A percentile compares a stretch with the other conserved stretches of the same genome.
phyloP scores from a whole-genome alignment of 768 basidiomycete genomes.

The Pleurotus salmoneostramineus region DNA sequence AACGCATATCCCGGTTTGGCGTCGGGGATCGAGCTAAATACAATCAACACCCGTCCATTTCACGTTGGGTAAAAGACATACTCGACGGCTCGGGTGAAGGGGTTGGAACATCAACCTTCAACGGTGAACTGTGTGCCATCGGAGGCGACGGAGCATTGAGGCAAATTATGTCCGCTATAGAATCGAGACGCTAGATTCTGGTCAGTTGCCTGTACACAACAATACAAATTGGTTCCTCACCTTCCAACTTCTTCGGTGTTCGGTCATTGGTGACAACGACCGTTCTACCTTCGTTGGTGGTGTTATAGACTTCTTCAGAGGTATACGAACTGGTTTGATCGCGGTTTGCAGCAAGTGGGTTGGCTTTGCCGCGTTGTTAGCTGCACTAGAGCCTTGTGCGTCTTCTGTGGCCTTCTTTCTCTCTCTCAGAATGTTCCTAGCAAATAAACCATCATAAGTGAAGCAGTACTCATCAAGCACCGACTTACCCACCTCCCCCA shows the following conservation, averaged over 20 bases:
- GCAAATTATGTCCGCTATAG: not conserved
- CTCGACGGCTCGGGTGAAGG: no score
- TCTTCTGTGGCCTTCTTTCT: conserved; percentile 27
- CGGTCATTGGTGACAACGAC: not conserved
- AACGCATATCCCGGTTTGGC: not conserved
- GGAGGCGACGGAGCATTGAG: not conserved
- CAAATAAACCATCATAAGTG: not conserved
- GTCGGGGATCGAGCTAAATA: not conserved
- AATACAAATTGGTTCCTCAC: not conserved
- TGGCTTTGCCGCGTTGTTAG: not conserved
- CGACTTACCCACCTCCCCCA: conserved; percentile 60
- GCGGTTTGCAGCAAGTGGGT: not conserved
- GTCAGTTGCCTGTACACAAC: not conserved
- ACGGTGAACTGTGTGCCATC: not conserved
- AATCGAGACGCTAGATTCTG: not conserved
- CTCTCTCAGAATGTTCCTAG: conserved; percentile 43
- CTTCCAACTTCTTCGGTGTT: conserved; percentile 5
- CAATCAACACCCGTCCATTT: no score
- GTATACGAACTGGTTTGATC: not conserved
- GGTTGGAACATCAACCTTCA: no score
- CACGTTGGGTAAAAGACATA: no score
- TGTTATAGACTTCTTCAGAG: not conserved
- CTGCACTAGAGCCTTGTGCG: not conserved
- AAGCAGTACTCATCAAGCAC: not conserved
- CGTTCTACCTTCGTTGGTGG: not conserved